Evolutionary conservation across 306 rosid species (phyloP).

Genomic region (Vigna radiata): DNA sequence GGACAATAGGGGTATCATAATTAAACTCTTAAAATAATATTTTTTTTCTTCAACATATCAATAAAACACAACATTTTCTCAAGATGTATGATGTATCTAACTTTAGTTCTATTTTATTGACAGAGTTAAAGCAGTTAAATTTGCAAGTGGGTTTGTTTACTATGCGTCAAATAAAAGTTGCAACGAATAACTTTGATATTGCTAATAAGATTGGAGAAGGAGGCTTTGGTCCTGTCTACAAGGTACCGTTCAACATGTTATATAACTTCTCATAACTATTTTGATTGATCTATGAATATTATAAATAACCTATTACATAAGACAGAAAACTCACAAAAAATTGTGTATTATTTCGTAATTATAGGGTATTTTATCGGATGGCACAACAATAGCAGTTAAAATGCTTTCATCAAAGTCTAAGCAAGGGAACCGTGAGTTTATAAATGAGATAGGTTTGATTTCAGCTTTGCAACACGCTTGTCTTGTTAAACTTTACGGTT

Average conservation of each 20-base stretch:
- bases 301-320: neutral
- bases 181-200: conserved; percentile 58
- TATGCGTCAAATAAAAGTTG: conserved; percentile 59
- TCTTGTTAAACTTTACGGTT: conserved; percentile 66
- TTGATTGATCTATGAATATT: neutral
- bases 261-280: neutral
- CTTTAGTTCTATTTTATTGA: neutral
- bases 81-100: neutral
- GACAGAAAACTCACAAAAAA: no score
- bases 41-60: no score
- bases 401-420: conserved; percentile 56
- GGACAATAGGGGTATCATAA: no score
- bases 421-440: conserved; percentile 59
- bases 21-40: no score
- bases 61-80: neutral
- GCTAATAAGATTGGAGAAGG: conserved; percentile 71
- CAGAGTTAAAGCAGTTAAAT: conserved; percentile 55
- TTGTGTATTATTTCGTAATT: neutral
- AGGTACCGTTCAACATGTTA: conserved; percentile 47
- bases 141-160: conserved; percentile 51
- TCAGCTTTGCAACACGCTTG: conserved; percentile 67
- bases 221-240: conserved; percentile 69
- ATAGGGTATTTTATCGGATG: conserved; percentile 54
- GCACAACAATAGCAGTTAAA: conserved; percentile 67
- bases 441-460: conserved; percentile 49